Evolutionary conservation across 2,329 filamentous ascomycete genomes (phyloP).

Genomic region (Ceratocystis harringtonii): DNA sequence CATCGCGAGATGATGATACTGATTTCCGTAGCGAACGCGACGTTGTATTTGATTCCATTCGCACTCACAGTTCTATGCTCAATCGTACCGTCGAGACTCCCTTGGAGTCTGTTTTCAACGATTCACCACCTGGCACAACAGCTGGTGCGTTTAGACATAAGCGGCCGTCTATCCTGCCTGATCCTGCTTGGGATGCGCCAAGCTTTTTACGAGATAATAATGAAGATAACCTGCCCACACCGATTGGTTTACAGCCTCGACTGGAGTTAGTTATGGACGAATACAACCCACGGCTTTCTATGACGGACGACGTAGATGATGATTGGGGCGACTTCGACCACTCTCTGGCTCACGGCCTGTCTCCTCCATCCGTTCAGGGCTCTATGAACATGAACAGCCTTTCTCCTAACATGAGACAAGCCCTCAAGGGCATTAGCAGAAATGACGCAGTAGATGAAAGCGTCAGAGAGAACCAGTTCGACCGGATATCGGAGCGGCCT

Average conservation of each 20-base stretch:
- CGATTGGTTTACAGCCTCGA: conserved; percentile 11
- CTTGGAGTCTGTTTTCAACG: conserved; percentile 67
- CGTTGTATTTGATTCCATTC: conserved; percentile 60
- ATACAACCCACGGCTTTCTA: conserved; percentile 30
- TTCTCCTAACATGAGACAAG: conserved; percentile 38
- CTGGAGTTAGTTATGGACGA: conserved; percentile 7
- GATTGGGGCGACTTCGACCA: conserved; percentile 46
- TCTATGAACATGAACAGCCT: conserved; percentile 39
- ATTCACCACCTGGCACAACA: conserved; percentile 53
- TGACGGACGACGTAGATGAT: conserved; percentile 49
- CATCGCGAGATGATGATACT: conserved; percentile 61
- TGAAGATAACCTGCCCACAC: conserved; percentile 40
- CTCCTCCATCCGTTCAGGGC: conserved; percentile 36
- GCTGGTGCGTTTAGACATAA: conserved; percentile 7
- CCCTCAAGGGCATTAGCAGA: conserved; percentile 38
- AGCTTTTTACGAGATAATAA: conserved; percentile 37
- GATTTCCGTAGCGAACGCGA: conserved; percentile 53
- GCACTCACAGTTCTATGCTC: conserved; percentile 53
- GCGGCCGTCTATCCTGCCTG: conserved; percentile 15
- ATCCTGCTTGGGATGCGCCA: conserved; percentile 16
- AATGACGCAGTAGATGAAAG: conserved; percentile 25
- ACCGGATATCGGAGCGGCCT: conserved; percentile 31
- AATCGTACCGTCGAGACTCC: conserved; percentile 53
- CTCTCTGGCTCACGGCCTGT: conserved; percentile 39
- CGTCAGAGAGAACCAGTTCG: conserved; percentile 11